Conservation (phyloP, 2,329 filamentous ascomycete genomes). For the Colletotrichum sojae region DNA sequence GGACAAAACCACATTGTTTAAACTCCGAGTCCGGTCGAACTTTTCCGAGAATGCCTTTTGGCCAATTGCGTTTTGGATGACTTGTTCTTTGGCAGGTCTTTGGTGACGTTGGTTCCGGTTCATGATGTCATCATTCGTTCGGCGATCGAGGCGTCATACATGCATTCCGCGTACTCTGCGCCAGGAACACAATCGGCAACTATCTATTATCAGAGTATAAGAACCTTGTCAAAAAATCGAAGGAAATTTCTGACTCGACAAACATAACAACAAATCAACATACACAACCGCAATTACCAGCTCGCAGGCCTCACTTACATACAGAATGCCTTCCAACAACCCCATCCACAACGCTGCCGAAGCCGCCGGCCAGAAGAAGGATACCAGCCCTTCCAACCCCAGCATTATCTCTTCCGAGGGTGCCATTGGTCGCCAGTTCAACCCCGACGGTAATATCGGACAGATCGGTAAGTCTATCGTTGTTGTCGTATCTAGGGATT, state of each 20-base stretch:
- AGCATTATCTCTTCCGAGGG: conserved; percentile 36
- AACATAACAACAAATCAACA: neutral
- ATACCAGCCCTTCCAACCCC: conserved; percentile 30
- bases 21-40: fast-evolving
- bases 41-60: neutral
- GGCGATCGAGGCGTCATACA: neutral
- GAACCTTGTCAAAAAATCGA: neutral
- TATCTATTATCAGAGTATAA: neutral
- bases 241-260: fast-evolving
- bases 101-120: neutral
- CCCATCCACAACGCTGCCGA: conserved; percentile 20
- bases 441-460: conserved; percentile 34
- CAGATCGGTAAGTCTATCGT: conserved; percentile 19
- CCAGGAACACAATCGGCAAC: neutral
- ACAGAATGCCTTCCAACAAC: conserved; percentile 31
- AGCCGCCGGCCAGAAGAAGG: conserved; percentile 25
- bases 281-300: neutral
- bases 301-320: neutral
- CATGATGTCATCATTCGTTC: neutral
- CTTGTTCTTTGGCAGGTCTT: neutral
- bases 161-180: neutral
- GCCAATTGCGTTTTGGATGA: neutral
- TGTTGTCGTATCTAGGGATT: neutral
- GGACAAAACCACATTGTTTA: neutral
- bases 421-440: conserved; percentile 36